A percentile compares a stretch with the other conserved stretches of the same genome.
phyloP scores from a whole-genome alignment of 148 eudicot genomes.

The Spergularia marina region DNA sequence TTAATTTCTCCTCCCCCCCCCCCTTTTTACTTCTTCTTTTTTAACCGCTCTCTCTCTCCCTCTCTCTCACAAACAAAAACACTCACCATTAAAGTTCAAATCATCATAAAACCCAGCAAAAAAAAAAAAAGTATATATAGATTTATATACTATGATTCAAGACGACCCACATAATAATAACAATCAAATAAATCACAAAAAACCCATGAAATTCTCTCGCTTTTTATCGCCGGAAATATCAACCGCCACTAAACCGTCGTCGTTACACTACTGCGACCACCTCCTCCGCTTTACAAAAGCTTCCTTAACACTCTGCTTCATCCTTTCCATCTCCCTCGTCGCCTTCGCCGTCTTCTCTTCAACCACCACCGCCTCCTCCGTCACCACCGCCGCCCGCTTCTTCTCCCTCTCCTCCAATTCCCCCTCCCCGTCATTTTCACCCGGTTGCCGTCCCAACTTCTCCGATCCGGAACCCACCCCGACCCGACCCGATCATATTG shows the following conservation, averaged over 20 bases:
- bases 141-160: too few species aligned
- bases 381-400: slow-evolving; percentile 16
- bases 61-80: too few species aligned
- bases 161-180: too few species aligned
- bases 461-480: slow-evolving; percentile 10
- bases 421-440: not conserved
- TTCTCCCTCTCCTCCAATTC: slow-evolving; percentile 30
- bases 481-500: slow-evolving; percentile 56
- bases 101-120: too few species aligned
- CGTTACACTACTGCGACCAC: not conserved
- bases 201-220: too few species aligned
- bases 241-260: not conserved
- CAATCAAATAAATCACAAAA: too few species aligned
- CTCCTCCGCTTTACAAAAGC: slow-evolving; percentile 4
- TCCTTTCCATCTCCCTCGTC: slow-evolving; percentile 1
- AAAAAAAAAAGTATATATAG: too few species aligned
- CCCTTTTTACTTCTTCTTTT: too few species aligned
- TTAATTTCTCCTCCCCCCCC: too few species aligned
- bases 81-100: too few species aligned
- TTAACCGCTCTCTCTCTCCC: too few species aligned
- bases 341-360: not conserved
- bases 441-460: slow-evolving; percentile 1
- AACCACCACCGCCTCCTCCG: slow-evolving; percentile 1
- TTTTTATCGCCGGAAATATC: too few species aligned
- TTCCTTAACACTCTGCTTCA: not conserved